Base-by-base conservation (phyloP, 2,329 filamentous ascomycete species). In the Paraphaeosphaeria sporulosa region DNA sequence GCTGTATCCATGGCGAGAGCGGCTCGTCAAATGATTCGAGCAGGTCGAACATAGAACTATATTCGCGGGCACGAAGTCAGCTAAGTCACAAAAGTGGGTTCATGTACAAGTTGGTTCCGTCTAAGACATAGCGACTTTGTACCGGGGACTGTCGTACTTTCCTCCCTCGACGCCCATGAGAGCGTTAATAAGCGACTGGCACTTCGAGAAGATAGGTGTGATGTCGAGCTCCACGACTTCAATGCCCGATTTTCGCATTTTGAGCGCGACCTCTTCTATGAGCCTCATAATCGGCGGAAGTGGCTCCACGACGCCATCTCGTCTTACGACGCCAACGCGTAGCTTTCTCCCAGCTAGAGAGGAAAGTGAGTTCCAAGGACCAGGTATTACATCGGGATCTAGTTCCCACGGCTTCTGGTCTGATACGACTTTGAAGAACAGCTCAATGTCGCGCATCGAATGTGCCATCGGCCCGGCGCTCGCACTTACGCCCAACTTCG, bases 111-210 rank as follows among this genome's bases (percentile, higher is more conserved):
- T n/a, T n/a, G n/a, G n/a, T n/a, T n/a, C n/a, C n/a, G n/a, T n/a
- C n/a, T n/a, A n/a, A n/a, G n/a, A n/a, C n/a, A n/a, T n/a, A n/a
- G n/a, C n/a, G n/a, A n/a, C n/a, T n/a, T n/a, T n/a, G n/a, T n/a
- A n/a, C n/a, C n/a, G n/a, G n/a, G n/a, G n/a, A n/a, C n/a, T n/a
- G n/a, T n/a, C n/a, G n/a, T n/a, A n/a, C n/a, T 83, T 82, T 1
- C 78, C 82, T 13, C 87, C 88, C 67, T 89, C 86, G 12, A 87
- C 77, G 25, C 82, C 82, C 75, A 89, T 86, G 54, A 90, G 76
- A 17, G 81, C 81, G 59, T 87, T 87, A 40, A 85, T 84, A 9
- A 88, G 78, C 2, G 80, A 82, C 59, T 89, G 84, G 55, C 83
- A 85, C 66, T 85, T 82, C 3, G 82, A 81, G 55, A 89, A 82